Base-by-base conservation (phyloP, 176 grass and related monocot genomes). In the Pontederia crassipes region DNA sequence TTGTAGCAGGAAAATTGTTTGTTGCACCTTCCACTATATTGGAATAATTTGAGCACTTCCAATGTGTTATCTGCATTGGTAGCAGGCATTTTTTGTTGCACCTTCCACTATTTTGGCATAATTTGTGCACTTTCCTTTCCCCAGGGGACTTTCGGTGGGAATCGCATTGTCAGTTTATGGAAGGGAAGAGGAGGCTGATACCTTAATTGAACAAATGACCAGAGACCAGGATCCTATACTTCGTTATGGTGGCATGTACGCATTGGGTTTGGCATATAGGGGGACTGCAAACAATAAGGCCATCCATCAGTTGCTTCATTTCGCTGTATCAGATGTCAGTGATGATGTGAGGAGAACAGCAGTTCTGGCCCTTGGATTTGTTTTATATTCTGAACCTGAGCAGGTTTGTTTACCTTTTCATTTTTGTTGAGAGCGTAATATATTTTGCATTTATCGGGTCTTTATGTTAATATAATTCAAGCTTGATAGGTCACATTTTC, bases 171-270 rank as follows among this genome's bases (percentile, higher is more conserved):
- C 94, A 15, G 94, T 92, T 14, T 98, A 98, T 85, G 88, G 94
- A 70, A 85, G 84, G 64, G 94, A 98, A 77, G 94, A 98, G 74
- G 84, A 92, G 59, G 94, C 94, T 60, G 88, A 98, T 77, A 83
- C 82, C 69, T 79, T 92, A 77, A 98, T 98, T 61, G 88, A 89
- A 76, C 88, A 98, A 77, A 79, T 98, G 82, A 98, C 94, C 45
- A 89, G 88, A 73, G 94, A 98, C 73, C 94, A 98, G 85, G 94
- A 98, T 79, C 94, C 94, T 68, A 98, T 98, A 85, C 69, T 98
- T 66, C 87, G 94, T 79, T 98, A 98, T 55, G 94, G 94, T 78
- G 94, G 94, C 27, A 98, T 98, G 94, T 98, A 98, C 2, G 94
- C 94, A 47, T 86, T 98, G 77, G 94, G 83, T 67, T 81, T 98